Evolutionary conservation across 1,284 basidiomycete genomes (phyloP).

Genomic region (Moniliella sp.): DNA sequence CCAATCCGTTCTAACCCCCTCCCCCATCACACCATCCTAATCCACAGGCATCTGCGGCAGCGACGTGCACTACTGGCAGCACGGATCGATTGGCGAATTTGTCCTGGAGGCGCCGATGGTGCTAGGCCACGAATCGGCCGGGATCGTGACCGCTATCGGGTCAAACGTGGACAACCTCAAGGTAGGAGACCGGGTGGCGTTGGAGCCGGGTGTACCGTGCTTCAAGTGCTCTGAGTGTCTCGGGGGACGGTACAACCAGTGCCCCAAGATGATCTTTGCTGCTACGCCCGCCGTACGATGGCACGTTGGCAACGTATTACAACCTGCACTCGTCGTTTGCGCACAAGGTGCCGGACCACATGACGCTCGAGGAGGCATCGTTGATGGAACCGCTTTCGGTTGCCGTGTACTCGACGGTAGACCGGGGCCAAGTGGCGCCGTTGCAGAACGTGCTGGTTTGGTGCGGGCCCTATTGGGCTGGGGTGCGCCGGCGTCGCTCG

Average conservation of each 20-base stretch:
- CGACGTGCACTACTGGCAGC: slow-evolving; percentile 39
- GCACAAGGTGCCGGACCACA: slow-evolving; percentile 34
- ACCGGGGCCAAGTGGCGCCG: slow-evolving; percentile 48
- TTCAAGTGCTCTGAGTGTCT: no score
- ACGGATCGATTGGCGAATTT: slow-evolving; percentile 42
- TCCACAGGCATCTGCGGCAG: slow-evolving; percentile 55
- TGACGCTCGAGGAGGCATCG: slow-evolving; percentile 36
- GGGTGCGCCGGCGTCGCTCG: slow-evolving; percentile 78
- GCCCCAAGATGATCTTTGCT: slow-evolving; percentile 57
- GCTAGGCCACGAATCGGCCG: slow-evolving; percentile 44
- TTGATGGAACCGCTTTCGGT: slow-evolving; percentile 84
- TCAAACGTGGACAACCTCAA: slow-evolving; percentile 50
- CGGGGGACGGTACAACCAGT: slow-evolving; percentile 39
- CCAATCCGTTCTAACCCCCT: slow-evolving; percentile 5
- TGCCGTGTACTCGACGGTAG: slow-evolving; percentile 64
- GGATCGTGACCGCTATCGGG: slow-evolving; percentile 45
- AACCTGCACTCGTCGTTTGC: slow-evolving; percentile 27
- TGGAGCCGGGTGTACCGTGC: slow-evolving; percentile 59
- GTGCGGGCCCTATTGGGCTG: slow-evolving; percentile 70
- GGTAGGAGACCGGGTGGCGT: slow-evolving; percentile 59
- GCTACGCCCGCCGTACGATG: slow-evolving; percentile 74
- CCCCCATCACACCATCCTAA: no score
- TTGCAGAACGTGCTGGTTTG: slow-evolving; percentile 43
- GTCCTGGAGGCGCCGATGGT: slow-evolving; percentile 58
- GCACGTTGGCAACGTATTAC: slow-evolving; percentile 53